Evolutionary conservation across 2,329 filamentous ascomycete genomes (phyloP).

Genomic region (Aspergillus pseudoviridinutans): DNA sequence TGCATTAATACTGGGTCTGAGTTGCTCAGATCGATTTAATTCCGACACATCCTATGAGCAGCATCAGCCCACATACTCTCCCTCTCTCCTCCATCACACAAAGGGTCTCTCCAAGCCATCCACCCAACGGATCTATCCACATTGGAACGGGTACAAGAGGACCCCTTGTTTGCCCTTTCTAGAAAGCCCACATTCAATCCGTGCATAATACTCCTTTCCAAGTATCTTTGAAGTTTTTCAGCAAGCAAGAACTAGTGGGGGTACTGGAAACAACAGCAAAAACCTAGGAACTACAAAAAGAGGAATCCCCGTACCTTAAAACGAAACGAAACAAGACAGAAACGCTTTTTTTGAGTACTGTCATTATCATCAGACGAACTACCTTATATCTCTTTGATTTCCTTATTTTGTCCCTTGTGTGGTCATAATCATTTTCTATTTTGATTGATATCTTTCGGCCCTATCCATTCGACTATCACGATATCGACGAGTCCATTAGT

Average conservation of each 20-base stretch:
- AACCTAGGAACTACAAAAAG: background rate
- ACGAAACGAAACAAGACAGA: background rate
- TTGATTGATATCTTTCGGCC: constrained; percentile 5
- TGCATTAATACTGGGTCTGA: constrained; percentile 4
- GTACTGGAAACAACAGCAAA: background rate
- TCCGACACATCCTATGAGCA: constrained; percentile 3
- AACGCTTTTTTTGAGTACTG: background rate
- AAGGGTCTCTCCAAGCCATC: background rate
- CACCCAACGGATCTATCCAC: background rate
- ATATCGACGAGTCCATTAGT: constrained; percentile 16
- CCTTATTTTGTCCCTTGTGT: background rate
- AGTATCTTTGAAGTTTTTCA: background rate
- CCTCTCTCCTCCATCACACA: background rate
- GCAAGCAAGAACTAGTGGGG: background rate
- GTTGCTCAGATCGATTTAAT: constrained; percentile 10
- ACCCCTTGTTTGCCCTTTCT: background rate
- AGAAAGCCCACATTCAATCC: background rate
- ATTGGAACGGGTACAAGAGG: background rate
- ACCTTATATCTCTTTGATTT: background rate
- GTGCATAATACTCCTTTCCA: background rate
- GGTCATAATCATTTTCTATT: constrained; percentile 7
- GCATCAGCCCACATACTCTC: constrained; percentile 10
- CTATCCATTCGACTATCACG: constrained; percentile 12
- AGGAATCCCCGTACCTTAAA: background rate
- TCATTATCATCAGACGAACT: background rate